phyloP scores from a whole-genome alignment of 2,329 filamentous ascomycete species.

The Zymoseptoria passerinii region DNA sequence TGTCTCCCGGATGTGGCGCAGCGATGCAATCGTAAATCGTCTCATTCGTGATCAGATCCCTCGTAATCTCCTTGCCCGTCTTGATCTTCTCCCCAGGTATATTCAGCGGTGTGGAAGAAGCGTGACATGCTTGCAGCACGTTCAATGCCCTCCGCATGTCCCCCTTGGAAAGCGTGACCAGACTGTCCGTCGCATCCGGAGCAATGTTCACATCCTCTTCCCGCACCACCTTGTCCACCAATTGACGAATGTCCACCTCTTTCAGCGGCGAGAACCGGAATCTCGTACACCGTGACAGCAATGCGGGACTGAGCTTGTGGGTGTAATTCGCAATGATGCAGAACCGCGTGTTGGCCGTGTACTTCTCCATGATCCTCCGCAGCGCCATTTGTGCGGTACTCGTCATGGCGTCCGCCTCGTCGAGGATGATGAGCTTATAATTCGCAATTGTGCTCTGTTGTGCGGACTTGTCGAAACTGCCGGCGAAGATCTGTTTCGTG shows the following conservation, averaged over 20 bases:
- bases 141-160: constrained; percentile 95
- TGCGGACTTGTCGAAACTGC: constrained; percentile 31
- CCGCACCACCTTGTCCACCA: constrained; percentile 84
- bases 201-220: constrained; percentile 81
- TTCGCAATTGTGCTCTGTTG: constrained; percentile 48
- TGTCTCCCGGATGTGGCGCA: constrained; percentile 82
- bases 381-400: constrained; percentile 96
- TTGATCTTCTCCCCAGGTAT: constrained; percentile 40
- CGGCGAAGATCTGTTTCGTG: constrained; percentile 88
- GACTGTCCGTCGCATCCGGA: constrained; percentile 67
- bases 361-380: constrained; percentile 96
- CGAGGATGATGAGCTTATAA: constrained; percentile 94
- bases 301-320: constrained; percentile 88
- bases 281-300: constrained; percentile 85
- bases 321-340: constrained; percentile 99
- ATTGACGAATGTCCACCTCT: constrained; percentile 69
- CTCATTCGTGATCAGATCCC: constrained; percentile 83
- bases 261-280: constrained; percentile 94
- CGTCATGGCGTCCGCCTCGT: constrained; percentile 99
- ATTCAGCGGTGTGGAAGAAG: constrained; percentile 62
- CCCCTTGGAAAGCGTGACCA: constrained; percentile 82
- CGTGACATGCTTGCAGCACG: constrained; percentile 92
- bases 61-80: constrained; percentile 52
- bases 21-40: constrained; percentile 97
- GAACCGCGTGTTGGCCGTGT: constrained; percentile 94